Evolutionary conservation across 768 basidiomycete species (phyloP).

Genomic region (Amanita rimosa): DNA sequence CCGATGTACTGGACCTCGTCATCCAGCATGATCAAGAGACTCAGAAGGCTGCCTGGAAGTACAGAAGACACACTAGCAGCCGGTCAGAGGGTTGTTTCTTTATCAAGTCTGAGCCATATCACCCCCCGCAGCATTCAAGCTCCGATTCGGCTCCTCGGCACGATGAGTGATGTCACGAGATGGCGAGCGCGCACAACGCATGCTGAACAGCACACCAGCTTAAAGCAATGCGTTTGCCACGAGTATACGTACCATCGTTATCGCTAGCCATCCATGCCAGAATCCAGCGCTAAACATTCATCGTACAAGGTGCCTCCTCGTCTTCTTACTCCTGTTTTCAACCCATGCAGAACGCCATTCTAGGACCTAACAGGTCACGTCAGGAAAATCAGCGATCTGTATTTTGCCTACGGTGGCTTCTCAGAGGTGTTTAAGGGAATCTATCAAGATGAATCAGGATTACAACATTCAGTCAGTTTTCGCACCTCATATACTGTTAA

Average conservation of each 20-base stretch:
- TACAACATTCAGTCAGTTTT: slow-evolving; percentile 21
- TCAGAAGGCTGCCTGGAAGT: background rate
- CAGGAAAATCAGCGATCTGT: slow-evolving; percentile 29
- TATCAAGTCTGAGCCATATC: background rate
- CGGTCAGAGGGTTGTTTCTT: slow-evolving; percentile 3
- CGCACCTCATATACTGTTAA: background rate
- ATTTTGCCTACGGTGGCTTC: slow-evolving; percentile 44
- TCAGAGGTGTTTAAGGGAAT: slow-evolving; percentile 51
- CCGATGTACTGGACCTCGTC: slow-evolving; percentile 57
- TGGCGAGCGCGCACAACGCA: background rate
- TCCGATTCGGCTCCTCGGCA: slow-evolving; percentile 1
- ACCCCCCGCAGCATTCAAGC: slow-evolving; percentile 1
- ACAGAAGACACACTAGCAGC: background rate
- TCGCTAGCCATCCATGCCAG: slow-evolving; percentile 38
- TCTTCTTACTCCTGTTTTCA: background rate
- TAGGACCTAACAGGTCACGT: slow-evolving; percentile 52
- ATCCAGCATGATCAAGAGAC: slow-evolving; percentile 24
- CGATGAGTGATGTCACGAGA: background rate
- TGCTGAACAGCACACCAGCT: background rate
- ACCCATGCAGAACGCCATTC: slow-evolving; percentile 19
- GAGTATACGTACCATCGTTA: slow-evolving; percentile 21
- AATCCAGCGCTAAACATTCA: slow-evolving; percentile 45
- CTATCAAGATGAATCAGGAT: slow-evolving; percentile 37
- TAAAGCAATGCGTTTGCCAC: slow-evolving; percentile 5
- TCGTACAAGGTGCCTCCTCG: slow-evolving; percentile 27